Base-by-base conservation (phyloP, 2,329 filamentous ascomycete genomes). In the Tolypocladium capitatum region DNA sequence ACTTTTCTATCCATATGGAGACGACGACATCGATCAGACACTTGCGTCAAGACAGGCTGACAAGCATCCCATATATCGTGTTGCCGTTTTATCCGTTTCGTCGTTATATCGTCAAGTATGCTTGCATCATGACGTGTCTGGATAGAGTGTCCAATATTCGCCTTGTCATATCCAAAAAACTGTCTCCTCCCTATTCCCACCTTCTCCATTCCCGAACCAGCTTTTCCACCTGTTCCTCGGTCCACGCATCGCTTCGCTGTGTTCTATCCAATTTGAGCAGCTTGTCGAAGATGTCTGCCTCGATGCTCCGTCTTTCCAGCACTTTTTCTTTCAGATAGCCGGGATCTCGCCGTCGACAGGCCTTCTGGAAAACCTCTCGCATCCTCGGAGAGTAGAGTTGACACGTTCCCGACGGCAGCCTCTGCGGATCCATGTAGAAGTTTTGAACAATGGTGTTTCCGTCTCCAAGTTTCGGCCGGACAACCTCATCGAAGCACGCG, bases 301-400 rank as follows among this genome's bases (percentile, higher is more conserved):
- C 81, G 40, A 80, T 74, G 3, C 73, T 70, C 54, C 76, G 71
- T 54, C 81, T 70, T 54, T 84, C 78, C 43, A 74, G 67, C 32
- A 81, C 68, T 56, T 75, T 78, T 21, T 53, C 55, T 38, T 73
- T 69, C 35, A 95, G 64, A 53, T 81, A 82, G 24, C 71, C 70
- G 48, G 83, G 72, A 57, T 94, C 85, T 46, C 83, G 76, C 33
- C 74, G 73, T 48, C 75, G 69, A 41, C 86, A 81, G 5, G 84
- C 82, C 30, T 78, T 73, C 28, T 69, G 65, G 60, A 94, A 94
- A 1, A 86, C 72, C 0, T 75, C 72, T 36, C 88, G 75, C 87
- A 95, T 95, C 16, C 84, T 76, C 4, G 75, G 66, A 40, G 85
- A 90, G 61, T 92, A 94, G 3, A 96, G 72, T 62, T 91, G 86